Base-by-base conservation (phyloP, 2,329 filamentous ascomycete species). In the Colletotrichum sp. region DNA sequence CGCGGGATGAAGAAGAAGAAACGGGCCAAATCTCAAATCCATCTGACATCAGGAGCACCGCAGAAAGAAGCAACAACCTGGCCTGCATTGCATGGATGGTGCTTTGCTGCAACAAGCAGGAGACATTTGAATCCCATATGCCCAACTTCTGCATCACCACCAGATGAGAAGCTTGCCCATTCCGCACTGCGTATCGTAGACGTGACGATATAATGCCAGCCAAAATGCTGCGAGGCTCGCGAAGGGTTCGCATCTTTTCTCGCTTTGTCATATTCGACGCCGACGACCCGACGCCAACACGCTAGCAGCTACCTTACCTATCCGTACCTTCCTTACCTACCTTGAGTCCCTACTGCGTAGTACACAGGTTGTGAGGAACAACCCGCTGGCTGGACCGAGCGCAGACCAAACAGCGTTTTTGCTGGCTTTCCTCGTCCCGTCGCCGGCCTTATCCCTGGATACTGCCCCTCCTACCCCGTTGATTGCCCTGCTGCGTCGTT, bases 361-460 rank as follows among this genome's bases (percentile, higher is more conserved):
- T 26, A 26, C 28, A 28, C 26, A 28, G 2, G 3, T 30, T n/a
- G 39, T 43, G 9, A 43, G 43, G 43, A 48, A 48, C 43, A 48
- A 48, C 18, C 18, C 7, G 64, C 12, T 28, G 59, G 73, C 70
- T 73, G 73, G 69, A 72, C 73, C 73, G 73, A 75, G 73, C 73
- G 63, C 55, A 39, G 32, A 32, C 63, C 30, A 57, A n/a, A 63
- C 73, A 68, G 57, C 69, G 73, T 64, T 57, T 21, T 57, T 72
- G 73, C 69, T 72, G 69, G 73, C 34, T 55, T 72, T 30, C 28
- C 34, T 34, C 9, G 43, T 48, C 43, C 43, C 43, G 18, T 59
- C 67, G 26, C 72, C 12, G 64, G 64, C 73, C 72, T 73, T 71
- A 75, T 75, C 73, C 73, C 68, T 72, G 73, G 60, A 64, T 43